Conservation (phyloP, 352 stramenopile genomes). For the Phytophthora tentaculata region DNA sequence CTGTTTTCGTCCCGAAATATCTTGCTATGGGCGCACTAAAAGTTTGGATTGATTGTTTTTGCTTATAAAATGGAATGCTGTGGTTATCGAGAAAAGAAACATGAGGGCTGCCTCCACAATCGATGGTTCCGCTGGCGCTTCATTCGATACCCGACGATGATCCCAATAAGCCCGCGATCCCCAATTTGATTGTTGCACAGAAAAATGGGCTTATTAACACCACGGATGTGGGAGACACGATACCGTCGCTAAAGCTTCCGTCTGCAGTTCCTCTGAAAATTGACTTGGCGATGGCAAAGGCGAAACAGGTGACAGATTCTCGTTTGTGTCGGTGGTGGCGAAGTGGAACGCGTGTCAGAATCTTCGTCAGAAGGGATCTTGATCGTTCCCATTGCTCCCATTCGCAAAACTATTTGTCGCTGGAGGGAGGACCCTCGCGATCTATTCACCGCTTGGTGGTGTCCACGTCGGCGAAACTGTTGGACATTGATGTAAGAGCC, state of each 20-base stretch:
- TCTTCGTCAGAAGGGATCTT: constrained; percentile 1
- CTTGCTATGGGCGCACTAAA: no score
- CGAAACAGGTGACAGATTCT: background rate
- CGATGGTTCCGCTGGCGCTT: constrained; percentile 24
- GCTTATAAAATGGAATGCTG: background rate
- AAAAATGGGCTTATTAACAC: constrained; percentile 51
- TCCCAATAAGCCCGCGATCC: constrained; percentile 23
- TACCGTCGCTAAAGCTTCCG: background rate
- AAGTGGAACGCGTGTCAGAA: background rate
- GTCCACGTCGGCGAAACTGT: background rate
- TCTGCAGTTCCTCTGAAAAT: background rate
- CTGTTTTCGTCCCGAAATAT: no score
- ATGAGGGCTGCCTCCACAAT: no score
- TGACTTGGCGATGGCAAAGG: background rate
- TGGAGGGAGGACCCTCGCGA: background rate
- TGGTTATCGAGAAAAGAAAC: background rate
- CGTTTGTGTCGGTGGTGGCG: background rate
- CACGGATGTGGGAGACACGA: constrained; percentile 20
- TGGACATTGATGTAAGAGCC: background rate
- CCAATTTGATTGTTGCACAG: constrained; percentile 24
- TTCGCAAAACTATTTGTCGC: background rate
- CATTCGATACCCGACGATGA: constrained; percentile 30
- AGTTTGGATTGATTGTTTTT: no score
- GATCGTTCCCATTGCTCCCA: background rate
- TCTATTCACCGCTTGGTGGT: background rate